Evolutionary conservation across 148 eudicot species (phyloP), one percentile per base, ranked within the genome.

Genomic region (Cornus suecica): DNA sequence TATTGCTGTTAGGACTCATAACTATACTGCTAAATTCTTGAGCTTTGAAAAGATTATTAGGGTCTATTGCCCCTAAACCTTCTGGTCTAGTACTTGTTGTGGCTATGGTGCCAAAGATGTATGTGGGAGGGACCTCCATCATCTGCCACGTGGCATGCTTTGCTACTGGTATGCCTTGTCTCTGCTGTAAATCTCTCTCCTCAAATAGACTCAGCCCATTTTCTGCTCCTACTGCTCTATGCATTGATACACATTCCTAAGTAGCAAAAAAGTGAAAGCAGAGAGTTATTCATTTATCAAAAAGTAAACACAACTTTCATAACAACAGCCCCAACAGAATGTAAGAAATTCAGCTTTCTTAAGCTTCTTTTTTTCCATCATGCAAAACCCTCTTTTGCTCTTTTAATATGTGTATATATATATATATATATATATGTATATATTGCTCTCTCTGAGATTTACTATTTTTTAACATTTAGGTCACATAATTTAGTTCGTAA

Each of bases 161-260:
- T 62, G 74, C 30, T 71, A 26, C 24, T 71, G 27, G 42, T 37
- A 10, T 56, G 42, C 9, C 65, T 37, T 10, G 64, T 45, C 37
- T 70, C 72, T 28, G 73, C 26, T 42, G 48, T 41, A 76, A 48
- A 45, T 77, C 25, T 68, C 22, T 68, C 25, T 67, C 67, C 70
- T 31, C 61, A 20, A 14, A 24, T 56, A 14, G 52, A 66, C 25
- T 71, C 71, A 65, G 37, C 45, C 70, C 51, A 52, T 69, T 54
- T 72, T 67, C 76, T 71, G 85, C 76, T 32, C 24, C 76, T 28
- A 65, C 81, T 78, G 78, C 58, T 51, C 74, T 75, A 2, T 64
- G 75, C 54, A 73, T 32, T 52, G 84, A 62, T 52, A 45, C 71
- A 34, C 71, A 52, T 45, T 51, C 77, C 80, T 79, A 60, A 60